Conservation (phyloP, 352 stramenopile genomes). For the Phytophthora crassamura region DNA sequence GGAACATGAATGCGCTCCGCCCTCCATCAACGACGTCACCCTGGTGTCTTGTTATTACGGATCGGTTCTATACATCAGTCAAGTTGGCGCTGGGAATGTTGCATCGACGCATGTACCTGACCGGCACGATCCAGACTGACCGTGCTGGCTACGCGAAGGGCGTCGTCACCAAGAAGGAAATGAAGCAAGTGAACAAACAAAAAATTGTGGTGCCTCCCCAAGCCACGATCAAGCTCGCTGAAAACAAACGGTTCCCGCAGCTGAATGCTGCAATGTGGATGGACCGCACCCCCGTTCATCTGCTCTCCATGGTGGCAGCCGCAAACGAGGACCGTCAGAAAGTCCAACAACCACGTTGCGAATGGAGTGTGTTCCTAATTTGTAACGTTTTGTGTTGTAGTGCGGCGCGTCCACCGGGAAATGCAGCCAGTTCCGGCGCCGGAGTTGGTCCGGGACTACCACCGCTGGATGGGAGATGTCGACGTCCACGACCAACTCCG, state of each 20-base stretch:
- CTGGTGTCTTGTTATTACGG: conserved; percentile 5
- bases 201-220: neutral
- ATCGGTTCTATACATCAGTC: conserved; percentile 24
- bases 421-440: conserved; percentile 5
- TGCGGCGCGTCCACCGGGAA: neutral
- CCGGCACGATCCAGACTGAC: conserved; percentile 7
- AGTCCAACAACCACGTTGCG: no score
- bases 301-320: conserved; percentile 7
- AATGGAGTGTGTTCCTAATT: no score
- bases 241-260: conserved; percentile 6
- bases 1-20: conserved; percentile 10
- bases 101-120: conserved; percentile 9
- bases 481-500: neutral
- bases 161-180: conserved; percentile 1
- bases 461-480: conserved; percentile 8
- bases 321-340: conserved; percentile 4
- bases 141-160: conserved; percentile 1
- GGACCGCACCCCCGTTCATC: conserved; percentile 12
- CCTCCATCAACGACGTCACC: neutral
- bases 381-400: no score
- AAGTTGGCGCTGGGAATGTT: conserved; percentile 16
- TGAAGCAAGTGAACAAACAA: neutral
- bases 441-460: conserved; percentile 17
- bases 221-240: neutral
- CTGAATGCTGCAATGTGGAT: conserved; percentile 13